Base-by-base conservation (phyloP, 2,329 filamentous ascomycete species). In the Pseudogymnoascus sp. region DNA sequence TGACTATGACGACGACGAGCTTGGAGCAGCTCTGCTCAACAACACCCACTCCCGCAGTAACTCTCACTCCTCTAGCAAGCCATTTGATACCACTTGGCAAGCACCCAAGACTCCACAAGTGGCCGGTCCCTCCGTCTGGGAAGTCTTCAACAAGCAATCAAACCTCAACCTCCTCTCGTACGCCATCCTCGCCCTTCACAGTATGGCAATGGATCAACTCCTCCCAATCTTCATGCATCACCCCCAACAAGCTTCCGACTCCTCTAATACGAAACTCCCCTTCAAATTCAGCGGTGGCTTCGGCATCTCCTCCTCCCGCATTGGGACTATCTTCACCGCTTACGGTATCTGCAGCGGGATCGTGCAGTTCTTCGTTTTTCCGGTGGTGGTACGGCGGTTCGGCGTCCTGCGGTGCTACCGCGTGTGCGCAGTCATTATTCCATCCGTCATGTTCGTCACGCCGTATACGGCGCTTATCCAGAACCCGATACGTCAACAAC, bases 221-320 rank as follows among this genome's bases (percentile, higher is more conserved):
- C 83, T 97, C 1, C 90, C 92, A 2, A 91, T 97, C 0, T 96
- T 96, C 73, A 82, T 97, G 70, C 90, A 96, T 75, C 88, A 91
- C 67, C 88, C 89, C 0, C 75, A 75, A 0, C 80, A 86, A 68
- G 71, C 80, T 4, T 74, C 79, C 4, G 75, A 82, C 0, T 77
- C 82, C 0, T 78, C 85, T 10, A 84, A 84, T 69, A 83, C 80
- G 0, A 76, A 79, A 1, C 80, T 91, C 0, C 92, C 92, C 0
- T 87, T 97, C 70, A 88, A 90, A 70, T 97, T 97, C 71, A 81
- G 83, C 1, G 88, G 91, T 38, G 92, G 92, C 0, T 95, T 95
- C 71, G 91, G 91, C 0, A 73, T 85, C 70, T 79, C 84, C 59
- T 88, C 90, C 1, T 83, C 85, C 64, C 81, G 84, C 59, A 97